Percentiles rank a stretch among this genome's conserved stretches.
These are phyloP conservation scores for Cladophialophora yegresii DNA, from an alignment of 2,329 filamentous ascomycete species.

Conservation along the genomic window DNA sequence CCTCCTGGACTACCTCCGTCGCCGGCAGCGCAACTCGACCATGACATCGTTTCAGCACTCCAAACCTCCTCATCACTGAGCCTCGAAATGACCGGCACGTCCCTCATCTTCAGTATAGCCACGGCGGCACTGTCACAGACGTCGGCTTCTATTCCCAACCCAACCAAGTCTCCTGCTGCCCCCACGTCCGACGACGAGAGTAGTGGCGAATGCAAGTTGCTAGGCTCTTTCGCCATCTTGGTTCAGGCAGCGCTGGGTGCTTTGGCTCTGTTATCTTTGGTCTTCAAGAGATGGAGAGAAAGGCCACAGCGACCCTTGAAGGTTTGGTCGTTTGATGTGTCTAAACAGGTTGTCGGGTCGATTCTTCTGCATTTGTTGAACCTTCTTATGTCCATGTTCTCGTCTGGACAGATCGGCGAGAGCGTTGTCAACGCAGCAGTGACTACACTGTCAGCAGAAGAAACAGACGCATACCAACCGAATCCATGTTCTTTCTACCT, in stretches of 20 bases:
- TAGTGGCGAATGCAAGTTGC: constrained; percentile 77
- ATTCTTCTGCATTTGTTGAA: constrained; percentile 90
- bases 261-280: constrained; percentile 79
- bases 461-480: constrained; percentile 64
- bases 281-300: constrained; percentile 92
- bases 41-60: constrained; percentile 19
- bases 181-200: constrained; percentile 45
- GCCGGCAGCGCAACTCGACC: constrained; percentile 8
- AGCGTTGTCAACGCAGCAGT: constrained; percentile 42
- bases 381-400: constrained; percentile 94
- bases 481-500: constrained; percentile 98
- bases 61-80: constrained; percentile 10
- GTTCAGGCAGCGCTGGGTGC: constrained; percentile 85
- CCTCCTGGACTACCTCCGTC: constrained; percentile 22
- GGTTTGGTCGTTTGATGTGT: constrained; percentile 97
- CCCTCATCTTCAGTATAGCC: constrained; percentile 29
- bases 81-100: constrained; percentile 20
- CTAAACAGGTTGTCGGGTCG: constrained; percentile 95
- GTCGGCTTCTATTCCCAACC: constrained; percentile 13
- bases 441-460: constrained; percentile 42
- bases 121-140: constrained; percentile 21
- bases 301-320: constrained; percentile 87
- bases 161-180: constrained; percentile 22
- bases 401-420: constrained; percentile 71
- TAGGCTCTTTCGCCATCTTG: constrained; percentile 87